Evolutionary conservation across 805 yeast species (phyloP).

Genomic region (Scheffersomyces stipitis): DNA sequence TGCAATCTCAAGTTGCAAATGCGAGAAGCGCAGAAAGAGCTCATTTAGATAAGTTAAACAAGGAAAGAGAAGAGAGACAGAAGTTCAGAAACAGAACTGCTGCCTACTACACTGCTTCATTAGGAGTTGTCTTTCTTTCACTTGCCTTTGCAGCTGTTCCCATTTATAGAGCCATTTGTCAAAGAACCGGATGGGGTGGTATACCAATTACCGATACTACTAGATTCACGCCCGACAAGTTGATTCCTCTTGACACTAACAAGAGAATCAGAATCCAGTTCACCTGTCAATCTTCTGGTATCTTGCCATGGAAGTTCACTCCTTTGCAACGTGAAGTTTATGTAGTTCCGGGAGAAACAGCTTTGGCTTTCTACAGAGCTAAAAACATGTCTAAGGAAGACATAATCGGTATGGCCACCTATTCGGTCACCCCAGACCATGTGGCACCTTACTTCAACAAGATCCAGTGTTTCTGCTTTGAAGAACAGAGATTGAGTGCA

Average conservation of each 20-base stretch:
- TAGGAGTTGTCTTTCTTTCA: constrained; percentile 69
- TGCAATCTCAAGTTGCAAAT: too few species aligned
- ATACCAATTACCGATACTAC: constrained; percentile 84
- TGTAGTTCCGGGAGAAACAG: constrained; percentile 96
- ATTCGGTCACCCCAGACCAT: constrained; percentile 93
- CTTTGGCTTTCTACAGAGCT: constrained; percentile 92
- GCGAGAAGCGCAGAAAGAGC: constrained; percentile 7
- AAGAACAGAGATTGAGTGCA: constrained; percentile 88
- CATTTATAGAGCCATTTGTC: constrained; percentile 84
- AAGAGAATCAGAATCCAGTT: constrained; percentile 80
- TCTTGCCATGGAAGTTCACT: constrained; percentile 90
- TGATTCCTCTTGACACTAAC: constrained; percentile 84
- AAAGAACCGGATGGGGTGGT: constrained; percentile 95
- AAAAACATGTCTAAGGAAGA: constrained; percentile 82
- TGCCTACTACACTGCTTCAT: constrained; percentile 65
- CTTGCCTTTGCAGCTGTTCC: constrained; percentile 91
- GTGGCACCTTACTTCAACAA: constrained; percentile 96
- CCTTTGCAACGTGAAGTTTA: constrained; percentile 94
- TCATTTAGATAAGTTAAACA: constrained; percentile 13
- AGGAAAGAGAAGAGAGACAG: constrained; percentile 26
- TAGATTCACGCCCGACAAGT: constrained; percentile 80
- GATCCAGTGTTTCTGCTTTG: constrained; percentile 97
- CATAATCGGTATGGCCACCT: constrained; percentile 97
- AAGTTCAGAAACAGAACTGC: constrained; percentile 50
- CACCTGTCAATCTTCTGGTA: constrained; percentile 87